Evolutionary conservation across 2,329 filamentous ascomycete genomes (phyloP).

Genomic region (Drechslerella dactyloides): DNA sequence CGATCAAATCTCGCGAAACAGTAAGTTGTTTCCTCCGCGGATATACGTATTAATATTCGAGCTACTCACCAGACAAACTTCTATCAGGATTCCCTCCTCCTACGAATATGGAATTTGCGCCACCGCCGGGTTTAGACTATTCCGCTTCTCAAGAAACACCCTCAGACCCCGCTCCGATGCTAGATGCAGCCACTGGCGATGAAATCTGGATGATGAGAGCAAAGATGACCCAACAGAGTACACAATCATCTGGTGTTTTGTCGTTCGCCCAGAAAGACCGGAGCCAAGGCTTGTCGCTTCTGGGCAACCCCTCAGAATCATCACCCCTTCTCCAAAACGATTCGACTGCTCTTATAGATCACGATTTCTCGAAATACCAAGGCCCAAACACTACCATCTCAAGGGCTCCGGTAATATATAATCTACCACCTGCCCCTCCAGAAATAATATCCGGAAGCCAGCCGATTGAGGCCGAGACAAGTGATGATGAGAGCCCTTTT

Average conservation of each 20-base stretch:
- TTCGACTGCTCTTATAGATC: slow-evolving; percentile 1
- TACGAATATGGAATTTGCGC: slow-evolving; percentile 57
- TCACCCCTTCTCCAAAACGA: neutral
- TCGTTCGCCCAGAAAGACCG: slow-evolving; percentile 50
- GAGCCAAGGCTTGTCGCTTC: neutral
- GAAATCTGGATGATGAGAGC: slow-evolving; percentile 64
- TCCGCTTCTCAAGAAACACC: slow-evolving; percentile 64
- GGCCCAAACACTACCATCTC: slow-evolving; percentile 69
- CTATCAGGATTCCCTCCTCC: slow-evolving; percentile 60
- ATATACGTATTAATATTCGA: neutral
- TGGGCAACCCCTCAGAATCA: neutral
- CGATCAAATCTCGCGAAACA: slow-evolving; percentile 8
- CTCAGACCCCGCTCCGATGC: slow-evolving; percentile 40
- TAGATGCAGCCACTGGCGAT: slow-evolving; percentile 56
- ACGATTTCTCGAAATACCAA: slow-evolving; percentile 50
- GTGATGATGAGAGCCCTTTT: slow-evolving; percentile 50
- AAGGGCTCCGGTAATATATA: slow-evolving; percentile 78
- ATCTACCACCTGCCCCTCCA: slow-evolving; percentile 58
- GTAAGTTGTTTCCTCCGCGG: neutral
- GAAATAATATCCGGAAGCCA: slow-evolving; percentile 17
- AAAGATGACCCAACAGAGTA: slow-evolving; percentile 73
- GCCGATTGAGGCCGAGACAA: slow-evolving; percentile 54
- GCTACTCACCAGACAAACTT: neutral
- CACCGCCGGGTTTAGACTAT: slow-evolving; percentile 61
- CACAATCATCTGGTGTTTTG: slow-evolving; percentile 61